phyloP scores from a whole-genome alignment of 805 yeast genomes.

The Saccharomyces paradoxus region DNA sequence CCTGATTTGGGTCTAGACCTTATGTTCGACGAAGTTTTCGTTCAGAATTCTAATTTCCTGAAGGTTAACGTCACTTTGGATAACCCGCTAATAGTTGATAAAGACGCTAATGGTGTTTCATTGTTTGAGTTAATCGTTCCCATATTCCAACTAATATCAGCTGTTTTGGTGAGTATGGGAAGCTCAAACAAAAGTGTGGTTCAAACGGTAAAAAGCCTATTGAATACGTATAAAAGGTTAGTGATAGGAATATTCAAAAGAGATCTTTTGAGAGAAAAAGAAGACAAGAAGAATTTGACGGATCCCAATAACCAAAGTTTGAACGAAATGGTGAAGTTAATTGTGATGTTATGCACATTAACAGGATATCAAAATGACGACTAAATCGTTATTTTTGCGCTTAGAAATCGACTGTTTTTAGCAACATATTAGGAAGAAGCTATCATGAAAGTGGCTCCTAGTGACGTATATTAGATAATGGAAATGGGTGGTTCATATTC shows the following conservation, averaged over 20 bases:
- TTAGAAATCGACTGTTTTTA: not conserved
- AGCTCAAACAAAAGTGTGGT: constrained; percentile 59
- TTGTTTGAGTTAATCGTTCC: constrained; percentile 65
- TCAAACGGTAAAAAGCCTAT: constrained; percentile 42
- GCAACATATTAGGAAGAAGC: not conserved
- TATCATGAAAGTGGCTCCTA: not conserved
- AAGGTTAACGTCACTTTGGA: constrained; percentile 45
- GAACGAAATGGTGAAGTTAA: constrained; percentile 45
- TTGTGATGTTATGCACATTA: constrained; percentile 46
- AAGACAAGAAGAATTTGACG: constrained; percentile 20
- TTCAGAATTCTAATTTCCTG: constrained; percentile 29
- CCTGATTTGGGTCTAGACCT: constrained; percentile 70
- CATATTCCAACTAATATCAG: constrained; percentile 59
- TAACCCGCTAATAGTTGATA: constrained; percentile 36
- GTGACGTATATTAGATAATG: too few relatives aligned
- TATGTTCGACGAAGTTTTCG: constrained; percentile 33
- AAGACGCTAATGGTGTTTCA: constrained; percentile 35
- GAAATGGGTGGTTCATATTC: too few relatives aligned
- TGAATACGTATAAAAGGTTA: constrained; percentile 46
- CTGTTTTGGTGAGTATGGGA: constrained; percentile 67
- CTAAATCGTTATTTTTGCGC: not conserved
- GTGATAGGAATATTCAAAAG: constrained; percentile 56
- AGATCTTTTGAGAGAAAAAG: constrained; percentile 35
- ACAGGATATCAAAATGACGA: constrained; percentile 37
- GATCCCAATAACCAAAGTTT: constrained; percentile 26